phyloP scores from a whole-genome alignment of 1,284 basidiomycete species.

The Bjerkandera adusta region DNA sequence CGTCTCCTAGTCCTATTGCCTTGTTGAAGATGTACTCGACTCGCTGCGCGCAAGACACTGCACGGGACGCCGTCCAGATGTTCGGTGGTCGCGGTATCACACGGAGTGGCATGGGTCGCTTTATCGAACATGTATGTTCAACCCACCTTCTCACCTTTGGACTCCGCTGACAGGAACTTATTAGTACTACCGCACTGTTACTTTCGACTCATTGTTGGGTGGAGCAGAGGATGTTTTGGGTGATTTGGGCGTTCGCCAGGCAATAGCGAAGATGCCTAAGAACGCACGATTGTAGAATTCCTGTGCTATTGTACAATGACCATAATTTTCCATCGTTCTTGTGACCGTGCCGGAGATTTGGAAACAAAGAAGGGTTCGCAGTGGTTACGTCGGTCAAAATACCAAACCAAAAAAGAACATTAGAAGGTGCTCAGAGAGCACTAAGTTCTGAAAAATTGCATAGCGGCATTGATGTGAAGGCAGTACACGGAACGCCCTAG shows the following conservation, averaged over 20 bases:
- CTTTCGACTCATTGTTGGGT: constrained; percentile 19
- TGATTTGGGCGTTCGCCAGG: constrained; percentile 66
- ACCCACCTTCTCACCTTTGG: neutral
- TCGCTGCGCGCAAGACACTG: constrained; percentile 30
- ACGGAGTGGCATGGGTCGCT: constrained; percentile 51
- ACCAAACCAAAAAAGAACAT: constrained; percentile 4
- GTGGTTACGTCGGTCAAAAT: neutral
- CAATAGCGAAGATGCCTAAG: constrained; percentile 58
- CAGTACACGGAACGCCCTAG: constrained; percentile 57
- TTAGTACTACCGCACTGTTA: constrained; percentile 20
- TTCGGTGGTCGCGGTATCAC: constrained; percentile 55
- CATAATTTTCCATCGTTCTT: too few relatives aligned
- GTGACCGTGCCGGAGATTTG: too few relatives aligned
- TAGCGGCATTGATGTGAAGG: constrained; percentile 38
- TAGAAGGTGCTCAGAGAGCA: constrained; percentile 30
- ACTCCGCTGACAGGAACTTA: neutral
- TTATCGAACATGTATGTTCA: constrained; percentile 29
- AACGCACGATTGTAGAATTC: constrained; percentile 43
- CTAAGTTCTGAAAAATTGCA: constrained; percentile 48
- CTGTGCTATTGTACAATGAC: too few relatives aligned
- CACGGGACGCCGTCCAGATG: constrained; percentile 50
- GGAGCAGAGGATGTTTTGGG: constrained; percentile 28
- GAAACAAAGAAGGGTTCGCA: too few relatives aligned
- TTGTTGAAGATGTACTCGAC: constrained; percentile 32
- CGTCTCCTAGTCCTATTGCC: constrained; percentile 25